Evolutionary conservation across 495 filamentous ascomycete species (phyloP).

Genomic region (Aspergillus sclerotioniger): DNA sequence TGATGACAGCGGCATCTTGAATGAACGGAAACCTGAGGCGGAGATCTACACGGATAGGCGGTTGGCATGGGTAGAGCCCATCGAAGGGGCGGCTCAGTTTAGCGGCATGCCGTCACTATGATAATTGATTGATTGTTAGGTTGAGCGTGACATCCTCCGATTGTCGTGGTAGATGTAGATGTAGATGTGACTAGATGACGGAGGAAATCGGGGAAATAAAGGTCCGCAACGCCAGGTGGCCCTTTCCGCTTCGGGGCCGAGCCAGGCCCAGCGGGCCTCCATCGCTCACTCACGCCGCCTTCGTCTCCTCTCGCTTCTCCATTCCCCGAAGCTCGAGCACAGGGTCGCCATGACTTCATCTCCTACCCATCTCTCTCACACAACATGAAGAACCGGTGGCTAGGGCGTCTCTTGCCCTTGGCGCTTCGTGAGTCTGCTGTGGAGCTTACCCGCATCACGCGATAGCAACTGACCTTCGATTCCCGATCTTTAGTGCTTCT

Average conservation of each 20-base stretch:
- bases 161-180: background rate
- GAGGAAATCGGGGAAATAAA: slow-evolving; percentile 37
- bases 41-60: slow-evolving; percentile 32
- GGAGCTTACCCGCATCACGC: background rate
- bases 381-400: slow-evolving; percentile 42
- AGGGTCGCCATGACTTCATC: slow-evolving; percentile 39
- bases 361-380: slow-evolving; percentile 21
- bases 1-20: slow-evolving; percentile 27
- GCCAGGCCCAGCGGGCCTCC: background rate
- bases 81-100: slow-evolving; percentile 33
- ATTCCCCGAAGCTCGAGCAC: slow-evolving; percentile 7
- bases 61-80: slow-evolving; percentile 24
- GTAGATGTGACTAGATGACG: too few relatives aligned
- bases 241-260: slow-evolving; percentile 26
- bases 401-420: slow-evolving; percentile 37
- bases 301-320: slow-evolving; percentile 4
- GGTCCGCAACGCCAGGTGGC: slow-evolving; percentile 48
- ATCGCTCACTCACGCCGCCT: background rate
- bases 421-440: slow-evolving; percentile 37
- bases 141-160: too few relatives aligned
- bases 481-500: slow-evolving; percentile 32
- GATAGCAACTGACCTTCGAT: slow-evolving; percentile 25
- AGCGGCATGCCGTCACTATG: slow-evolving; percentile 21
- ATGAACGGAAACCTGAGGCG: slow-evolving; percentile 23
- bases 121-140: background rate